phyloP scores from a whole-genome alignment of 768 basidiomycete species.

The Boletus tomentosulus region DNA sequence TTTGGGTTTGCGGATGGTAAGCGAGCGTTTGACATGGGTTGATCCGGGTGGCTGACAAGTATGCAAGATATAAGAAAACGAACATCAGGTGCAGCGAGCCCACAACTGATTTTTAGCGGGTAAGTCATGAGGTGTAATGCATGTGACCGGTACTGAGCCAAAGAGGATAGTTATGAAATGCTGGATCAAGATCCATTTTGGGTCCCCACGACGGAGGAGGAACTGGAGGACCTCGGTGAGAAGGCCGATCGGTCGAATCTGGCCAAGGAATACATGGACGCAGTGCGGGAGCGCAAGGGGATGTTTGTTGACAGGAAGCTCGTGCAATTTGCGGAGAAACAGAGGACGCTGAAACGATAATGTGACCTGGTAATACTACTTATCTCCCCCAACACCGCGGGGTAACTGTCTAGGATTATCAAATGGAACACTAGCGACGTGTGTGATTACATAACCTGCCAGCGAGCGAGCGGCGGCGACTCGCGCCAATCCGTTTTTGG shows the following conservation, averaged over 20 bases:
- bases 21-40: not conserved
- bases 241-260: constrained; percentile 91
- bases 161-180: constrained; percentile 71
- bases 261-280: constrained; percentile 92
- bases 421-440: constrained; percentile 14
- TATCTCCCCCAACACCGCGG: not conserved
- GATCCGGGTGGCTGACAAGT: constrained; percentile 5
- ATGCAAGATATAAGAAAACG: constrained; percentile 85
- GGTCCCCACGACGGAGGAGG: constrained; percentile 96
- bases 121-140: constrained; percentile 33
- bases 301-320: constrained; percentile 95
- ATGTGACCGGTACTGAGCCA: constrained; percentile 12
- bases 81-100: constrained; percentile 95
- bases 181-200: constrained; percentile 95
- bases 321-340: constrained; percentile 95
- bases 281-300: constrained; percentile 87
- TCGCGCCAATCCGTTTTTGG: constrained; percentile 3
- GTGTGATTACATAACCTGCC: constrained; percentile 24
- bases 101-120: constrained; percentile 96
- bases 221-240: constrained; percentile 94
- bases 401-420: constrained; percentile 4
- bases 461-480: constrained; percentile 8
- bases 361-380: not conserved
- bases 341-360: constrained; percentile 76
- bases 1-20: constrained; percentile 97